These are phyloP conservation scores for Fusarium domesticum DNA, from an alignment of 2,329 filamentous ascomycete species.

Conservation along the genomic window DNA sequence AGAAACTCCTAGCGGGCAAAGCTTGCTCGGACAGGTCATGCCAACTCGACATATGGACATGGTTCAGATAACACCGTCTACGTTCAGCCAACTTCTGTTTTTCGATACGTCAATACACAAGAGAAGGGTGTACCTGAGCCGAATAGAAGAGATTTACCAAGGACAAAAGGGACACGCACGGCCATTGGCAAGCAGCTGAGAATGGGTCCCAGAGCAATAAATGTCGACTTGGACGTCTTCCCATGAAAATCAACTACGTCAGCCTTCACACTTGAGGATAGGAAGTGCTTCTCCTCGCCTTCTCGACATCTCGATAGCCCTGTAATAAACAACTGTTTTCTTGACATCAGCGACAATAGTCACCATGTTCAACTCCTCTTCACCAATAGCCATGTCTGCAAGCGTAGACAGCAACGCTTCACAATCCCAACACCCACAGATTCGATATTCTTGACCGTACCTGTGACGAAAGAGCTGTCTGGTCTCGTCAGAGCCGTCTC, in stretches of 20 bases:
- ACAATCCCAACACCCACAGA: slow-evolving; percentile 39
- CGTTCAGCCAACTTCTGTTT: slow-evolving; percentile 16
- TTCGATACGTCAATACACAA: slow-evolving; percentile 24
- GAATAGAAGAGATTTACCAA: slow-evolving; percentile 9
- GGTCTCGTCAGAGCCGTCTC: slow-evolving; percentile 30
- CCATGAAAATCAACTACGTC: no score
- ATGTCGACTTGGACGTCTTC: no score
- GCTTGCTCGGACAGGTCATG: neutral
- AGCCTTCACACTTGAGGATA: no score
- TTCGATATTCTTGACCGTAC: slow-evolving; percentile 36
- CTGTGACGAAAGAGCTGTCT: slow-evolving; percentile 28
- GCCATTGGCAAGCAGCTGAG: no score
- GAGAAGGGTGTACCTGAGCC: slow-evolving; percentile 13
- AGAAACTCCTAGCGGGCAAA: neutral
- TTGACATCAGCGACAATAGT: slow-evolving; percentile 4
- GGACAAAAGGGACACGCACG: neutral
- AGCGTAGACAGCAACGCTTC: slow-evolving; percentile 31
- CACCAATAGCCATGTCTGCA: slow-evolving; percentile 6
- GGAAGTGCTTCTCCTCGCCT: neutral
- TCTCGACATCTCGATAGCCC: slow-evolving; percentile 14
- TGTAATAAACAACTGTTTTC: slow-evolving; percentile 14
- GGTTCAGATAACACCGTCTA: neutral
- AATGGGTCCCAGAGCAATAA: no score
- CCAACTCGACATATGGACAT: slow-evolving; percentile 3
- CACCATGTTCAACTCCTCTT: slow-evolving; percentile 8